A percentile compares a stretch with the other conserved stretches of the same genome.
phyloP scores from a whole-genome alignment of 2,329 filamentous ascomycete species.

The Boeremia lycopersici region DNA sequence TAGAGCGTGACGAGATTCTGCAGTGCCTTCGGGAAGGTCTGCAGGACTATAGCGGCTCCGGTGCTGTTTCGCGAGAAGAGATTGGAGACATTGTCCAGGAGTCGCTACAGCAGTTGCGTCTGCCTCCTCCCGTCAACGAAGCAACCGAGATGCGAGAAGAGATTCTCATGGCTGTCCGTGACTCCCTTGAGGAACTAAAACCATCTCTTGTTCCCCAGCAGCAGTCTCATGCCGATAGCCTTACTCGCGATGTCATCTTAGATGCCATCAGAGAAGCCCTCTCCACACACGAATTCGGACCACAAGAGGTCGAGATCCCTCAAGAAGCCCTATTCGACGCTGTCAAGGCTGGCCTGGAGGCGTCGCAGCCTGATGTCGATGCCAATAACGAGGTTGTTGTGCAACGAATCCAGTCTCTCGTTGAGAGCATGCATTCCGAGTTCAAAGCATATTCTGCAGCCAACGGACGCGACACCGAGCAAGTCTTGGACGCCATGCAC shows the following conservation, averaged over 20 bases:
- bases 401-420: slow-evolving; percentile 62
- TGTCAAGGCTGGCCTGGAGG: slow-evolving; percentile 62
- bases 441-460: slow-evolving; percentile 81
- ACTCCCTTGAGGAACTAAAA: slow-evolving; percentile 85
- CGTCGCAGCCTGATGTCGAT: slow-evolving; percentile 58
- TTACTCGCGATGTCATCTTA: slow-evolving; percentile 62
- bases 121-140: slow-evolving; percentile 73
- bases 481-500: slow-evolving; percentile 84
- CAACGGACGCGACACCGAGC: slow-evolving; percentile 81
- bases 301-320: slow-evolving; percentile 54
- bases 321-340: slow-evolving; percentile 62
- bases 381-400: slow-evolving; percentile 65
- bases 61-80: slow-evolving; percentile 77
- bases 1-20: slow-evolving; percentile 89
- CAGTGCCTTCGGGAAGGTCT: slow-evolving; percentile 86
- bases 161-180: slow-evolving; percentile 79
- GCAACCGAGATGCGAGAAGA: slow-evolving; percentile 78
- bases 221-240: slow-evolving; percentile 43
- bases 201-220: slow-evolving; percentile 49
- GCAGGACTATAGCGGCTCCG: slow-evolving; percentile 68
- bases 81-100: slow-evolving; percentile 86
- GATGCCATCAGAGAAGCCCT: slow-evolving; percentile 65
- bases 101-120: slow-evolving; percentile 79
- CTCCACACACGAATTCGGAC: slow-evolving; percentile 51
- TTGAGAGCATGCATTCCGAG: slow-evolving; percentile 66